A percentile compares a stretch with the other conserved stretches of the same genome.
phyloP scores from a whole-genome alignment of 768 basidiomycete genomes.

The Boletus tylopilopsis region DNA sequence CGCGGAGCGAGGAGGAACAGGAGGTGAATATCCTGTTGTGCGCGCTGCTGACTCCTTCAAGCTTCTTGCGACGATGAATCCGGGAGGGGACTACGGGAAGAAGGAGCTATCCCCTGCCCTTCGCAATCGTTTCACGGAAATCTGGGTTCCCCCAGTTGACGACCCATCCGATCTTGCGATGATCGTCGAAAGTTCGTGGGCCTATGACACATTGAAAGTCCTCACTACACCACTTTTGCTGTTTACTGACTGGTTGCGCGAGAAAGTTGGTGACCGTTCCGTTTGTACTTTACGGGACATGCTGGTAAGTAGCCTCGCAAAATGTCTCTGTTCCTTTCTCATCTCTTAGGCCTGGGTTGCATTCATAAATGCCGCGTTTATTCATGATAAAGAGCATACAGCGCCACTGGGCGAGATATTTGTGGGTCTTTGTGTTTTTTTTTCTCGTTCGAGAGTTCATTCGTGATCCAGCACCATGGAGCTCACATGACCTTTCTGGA shows the following conservation, averaged over 20 bases:
- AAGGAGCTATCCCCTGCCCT: constrained; percentile 97
- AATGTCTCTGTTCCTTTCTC: neutral
- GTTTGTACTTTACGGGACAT: constrained; percentile 83
- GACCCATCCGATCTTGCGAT: constrained; percentile 67
- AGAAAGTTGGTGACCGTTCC: constrained; percentile 55
- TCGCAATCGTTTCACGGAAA: constrained; percentile 97
- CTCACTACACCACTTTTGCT: constrained; percentile 66
- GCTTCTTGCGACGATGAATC: constrained; percentile 97
- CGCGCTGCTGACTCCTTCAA: constrained; percentile 70
- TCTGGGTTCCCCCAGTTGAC: constrained; percentile 92
- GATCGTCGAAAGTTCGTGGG: constrained; percentile 75
- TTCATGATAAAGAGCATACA: constrained; percentile 22
- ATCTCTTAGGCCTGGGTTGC: constrained; percentile 77
- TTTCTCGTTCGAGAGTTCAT: constrained; percentile 10
- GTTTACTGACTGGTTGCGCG: constrained; percentile 79
- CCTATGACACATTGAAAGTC: constrained; percentile 42
- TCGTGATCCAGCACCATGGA: constrained; percentile 69
- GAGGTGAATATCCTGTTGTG: constrained; percentile 63
- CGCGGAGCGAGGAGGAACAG: constrained; percentile 85
- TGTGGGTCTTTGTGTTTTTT: constrained; percentile 42
- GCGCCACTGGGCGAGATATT: constrained; percentile 56
- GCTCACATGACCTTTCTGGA: constrained; percentile 92
- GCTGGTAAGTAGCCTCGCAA: constrained; percentile 49
- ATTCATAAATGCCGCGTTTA: constrained; percentile 71
- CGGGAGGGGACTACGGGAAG: constrained; percentile 98